Evolutionary conservation across 768 basidiomycete species (phyloP), one percentile per base, ranked within the genome.

Genomic region (Tulasnella sp.): DNA sequence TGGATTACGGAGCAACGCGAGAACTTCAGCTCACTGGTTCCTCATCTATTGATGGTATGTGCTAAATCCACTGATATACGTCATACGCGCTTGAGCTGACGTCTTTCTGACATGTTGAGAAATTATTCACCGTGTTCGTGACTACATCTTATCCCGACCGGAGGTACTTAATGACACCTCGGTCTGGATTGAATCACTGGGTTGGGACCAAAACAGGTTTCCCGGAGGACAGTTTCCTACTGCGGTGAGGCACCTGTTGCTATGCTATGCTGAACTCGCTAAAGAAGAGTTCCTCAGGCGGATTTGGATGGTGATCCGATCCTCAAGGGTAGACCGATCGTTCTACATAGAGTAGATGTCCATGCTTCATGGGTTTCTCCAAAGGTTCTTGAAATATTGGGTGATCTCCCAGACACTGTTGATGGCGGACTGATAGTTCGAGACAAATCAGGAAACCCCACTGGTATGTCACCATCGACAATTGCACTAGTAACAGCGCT

Each of bases 331-430:
- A 74, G 84, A 0, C 78, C 76, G 0, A 88, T 98, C 53, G 72
- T 76, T 7, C 72, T 98, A 4, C 67, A 66, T 13, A 75, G 92
- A 15, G 74, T 92, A 2, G 92, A 98, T 61, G 79, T 70, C 0
- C 92, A 96, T 60, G 89, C 87, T 0, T 66, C 73, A 16, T 96
- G 91, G 92, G 81, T 92, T 20, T 91, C 88, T 4, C 70, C 73
- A 10, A 71, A 74, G 2, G 78, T 89, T 0, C 67, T 96, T 1
- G 73, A 60, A 12, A 53, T 63, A 6, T 56, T 90, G 62, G 70
- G 70, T 0, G 59, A 73, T 1, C 67, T 91, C 1, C 86, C 88
- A 0, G 59, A 67, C 0, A 59, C 70, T 4, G 73, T 91, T 0
- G 73, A 77, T 3, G 90, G 90, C 5, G 90, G 90, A 0, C 61